Conservation (phyloP, 2,329 filamentous ascomycete species). For the Juglanconis sp. region DNA sequence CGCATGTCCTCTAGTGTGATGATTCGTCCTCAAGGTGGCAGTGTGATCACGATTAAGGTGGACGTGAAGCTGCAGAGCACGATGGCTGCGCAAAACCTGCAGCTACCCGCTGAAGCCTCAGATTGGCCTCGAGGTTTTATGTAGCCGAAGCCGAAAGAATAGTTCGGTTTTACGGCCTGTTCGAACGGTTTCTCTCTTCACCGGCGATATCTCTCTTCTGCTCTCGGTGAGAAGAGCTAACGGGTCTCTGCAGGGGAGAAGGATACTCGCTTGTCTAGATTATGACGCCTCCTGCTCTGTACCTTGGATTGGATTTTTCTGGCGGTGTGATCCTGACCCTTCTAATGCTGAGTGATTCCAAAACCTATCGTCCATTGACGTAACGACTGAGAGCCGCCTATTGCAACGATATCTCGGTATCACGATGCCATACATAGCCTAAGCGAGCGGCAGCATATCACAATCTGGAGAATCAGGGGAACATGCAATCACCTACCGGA, state of each 20-base stretch:
- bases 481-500: not conserved
- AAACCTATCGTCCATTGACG: not conserved
- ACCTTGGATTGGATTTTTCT: not conserved
- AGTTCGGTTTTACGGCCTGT: not conserved
- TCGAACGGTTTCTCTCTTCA: not conserved
- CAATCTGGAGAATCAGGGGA: too few species aligned
- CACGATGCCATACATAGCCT: too few species aligned
- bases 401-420: too few species aligned
- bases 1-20: not conserved
- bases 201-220: not conserved
- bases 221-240: slow-evolving; percentile 5
- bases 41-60: not conserved
- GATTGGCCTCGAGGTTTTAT: not conserved
- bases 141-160: not conserved
- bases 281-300: not conserved
- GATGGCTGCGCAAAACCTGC: not conserved
- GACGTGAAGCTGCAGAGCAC: not conserved
- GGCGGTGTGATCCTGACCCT: not conserved
- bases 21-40: not conserved
- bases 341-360: not conserved
- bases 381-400: too few species aligned
- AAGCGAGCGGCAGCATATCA: too few species aligned
- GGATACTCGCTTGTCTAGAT: not conserved
- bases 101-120: not conserved
- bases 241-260: not conserved